Evolutionary conservation across 2,329 filamentous ascomycete species (phyloP).

Genomic region (Beauveria asiatica): DNA sequence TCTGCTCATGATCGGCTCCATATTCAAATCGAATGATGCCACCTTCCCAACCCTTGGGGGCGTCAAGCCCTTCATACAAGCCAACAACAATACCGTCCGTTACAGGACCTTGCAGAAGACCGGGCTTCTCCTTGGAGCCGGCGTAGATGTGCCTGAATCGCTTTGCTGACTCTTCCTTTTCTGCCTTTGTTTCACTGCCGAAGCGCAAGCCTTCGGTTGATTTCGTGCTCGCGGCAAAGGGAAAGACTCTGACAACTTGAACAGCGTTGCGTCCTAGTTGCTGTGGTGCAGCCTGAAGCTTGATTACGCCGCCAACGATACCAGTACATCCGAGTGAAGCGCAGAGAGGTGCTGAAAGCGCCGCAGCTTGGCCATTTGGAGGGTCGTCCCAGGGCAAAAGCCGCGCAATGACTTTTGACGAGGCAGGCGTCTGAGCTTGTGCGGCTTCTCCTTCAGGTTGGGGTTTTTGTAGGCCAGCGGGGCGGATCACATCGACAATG

Average conservation of each 20-base stretch:
- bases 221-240: slow-evolving; percentile 57
- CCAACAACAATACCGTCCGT: slow-evolving; percentile 80
- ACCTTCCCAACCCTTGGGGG: slow-evolving; percentile 64
- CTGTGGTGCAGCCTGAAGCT: slow-evolving; percentile 72
- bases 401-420: slow-evolving; percentile 62
- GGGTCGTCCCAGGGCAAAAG: slow-evolving; percentile 77
- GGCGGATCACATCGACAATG: slow-evolving; percentile 76
- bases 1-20: slow-evolving; percentile 30
- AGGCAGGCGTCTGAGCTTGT: slow-evolving; percentile 33
- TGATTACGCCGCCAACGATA: slow-evolving; percentile 78
- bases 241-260: slow-evolving; percentile 65
- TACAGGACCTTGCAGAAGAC: slow-evolving; percentile 72
- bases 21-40: slow-evolving; percentile 71
- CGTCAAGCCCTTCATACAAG: slow-evolving; percentile 43
- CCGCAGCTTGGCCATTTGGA: slow-evolving; percentile 70
- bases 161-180: slow-evolving; percentile 68
- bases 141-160: slow-evolving; percentile 66
- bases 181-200: slow-evolving; percentile 76
- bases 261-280: slow-evolving; percentile 60
- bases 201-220: slow-evolving; percentile 66
- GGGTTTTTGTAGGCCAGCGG: slow-evolving; percentile 65
- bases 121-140: slow-evolving; percentile 41
- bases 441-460: slow-evolving; percentile 58
- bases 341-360: slow-evolving; percentile 71
- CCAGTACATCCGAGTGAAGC: slow-evolving; percentile 60